Evolutionary conservation across 2,329 filamentous ascomycete genomes (phyloP).

Genomic region (Xylariaceae sp.): DNA sequence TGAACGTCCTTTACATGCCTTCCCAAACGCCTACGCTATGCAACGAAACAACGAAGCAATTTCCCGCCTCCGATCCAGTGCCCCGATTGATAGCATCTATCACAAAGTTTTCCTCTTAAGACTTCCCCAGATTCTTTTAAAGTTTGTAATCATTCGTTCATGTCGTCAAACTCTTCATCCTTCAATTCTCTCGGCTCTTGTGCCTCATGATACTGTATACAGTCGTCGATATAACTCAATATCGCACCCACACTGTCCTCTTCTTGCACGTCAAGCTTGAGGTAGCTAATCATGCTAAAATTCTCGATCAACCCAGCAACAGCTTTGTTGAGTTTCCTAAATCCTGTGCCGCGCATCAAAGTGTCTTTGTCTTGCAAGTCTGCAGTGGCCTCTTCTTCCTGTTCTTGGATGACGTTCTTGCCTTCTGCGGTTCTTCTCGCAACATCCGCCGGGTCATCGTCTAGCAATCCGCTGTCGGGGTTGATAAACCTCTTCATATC

Average conservation of each 20-base stretch:
- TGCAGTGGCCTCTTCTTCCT: conserved; percentile 45
- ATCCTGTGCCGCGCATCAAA: conserved; percentile 75
- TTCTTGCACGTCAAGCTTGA: conserved; percentile 82
- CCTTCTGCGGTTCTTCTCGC: conserved; percentile 35
- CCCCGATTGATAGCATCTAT: not conserved
- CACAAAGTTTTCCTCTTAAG: not conserved
- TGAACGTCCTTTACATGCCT: conserved; percentile 1
- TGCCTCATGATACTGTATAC: conserved; percentile 36
- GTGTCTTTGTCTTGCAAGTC: conserved; percentile 62
- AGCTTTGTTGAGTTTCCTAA: conserved; percentile 76
- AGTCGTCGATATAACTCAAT: conserved; percentile 51
- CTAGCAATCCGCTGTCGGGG: conserved; percentile 74
- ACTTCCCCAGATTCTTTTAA: not conserved
- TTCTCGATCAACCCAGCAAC: conserved; percentile 91
- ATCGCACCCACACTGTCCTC: conserved; percentile 81
- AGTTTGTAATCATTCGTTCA: conserved; percentile 10
- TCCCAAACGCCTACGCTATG: conserved; percentile 30
- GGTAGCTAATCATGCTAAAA: conserved; percentile 96
- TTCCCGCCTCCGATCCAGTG: not conserved
- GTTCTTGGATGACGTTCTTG: conserved; percentile 11
- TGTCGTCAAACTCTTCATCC: conserved; percentile 30
- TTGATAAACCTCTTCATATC: conserved; percentile 88
- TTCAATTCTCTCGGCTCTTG: conserved; percentile 33
- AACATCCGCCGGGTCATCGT: conserved; percentile 65
- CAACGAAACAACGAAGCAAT: conserved; percentile 19